These are phyloP conservation scores for Botryobasidium botryosum DNA, from an alignment of 768 basidiomycete genomes.

Conservation along the genomic window DNA sequence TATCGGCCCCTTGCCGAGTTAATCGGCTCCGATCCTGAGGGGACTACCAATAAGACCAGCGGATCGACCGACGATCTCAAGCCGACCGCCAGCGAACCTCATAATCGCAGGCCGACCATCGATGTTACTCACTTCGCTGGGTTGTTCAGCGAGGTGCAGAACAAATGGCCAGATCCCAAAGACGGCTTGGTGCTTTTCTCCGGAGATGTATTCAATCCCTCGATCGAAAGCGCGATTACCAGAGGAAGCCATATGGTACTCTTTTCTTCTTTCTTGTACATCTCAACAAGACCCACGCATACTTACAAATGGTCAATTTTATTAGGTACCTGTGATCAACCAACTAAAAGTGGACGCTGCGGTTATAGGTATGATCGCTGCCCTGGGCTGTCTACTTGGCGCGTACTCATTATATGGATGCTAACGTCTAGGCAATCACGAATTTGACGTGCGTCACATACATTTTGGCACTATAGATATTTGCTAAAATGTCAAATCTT, in stretches of 20 bases:
- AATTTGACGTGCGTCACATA: conserved; percentile 42
- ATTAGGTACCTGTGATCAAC: no score
- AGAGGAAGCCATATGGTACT: conserved; percentile 53
- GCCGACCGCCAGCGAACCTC: no score
- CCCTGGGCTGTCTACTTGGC: conserved; percentile 15
- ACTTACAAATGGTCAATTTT: neutral
- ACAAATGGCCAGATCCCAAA: conserved; percentile 32
- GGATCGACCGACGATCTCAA: no score
- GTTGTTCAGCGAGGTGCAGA: conserved; percentile 44
- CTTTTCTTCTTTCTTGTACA: no score
- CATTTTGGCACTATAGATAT: neutral
- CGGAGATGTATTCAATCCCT: conserved; percentile 79
- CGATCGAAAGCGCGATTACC: conserved; percentile 72
- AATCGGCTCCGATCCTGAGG: no score
- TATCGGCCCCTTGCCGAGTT: no score
- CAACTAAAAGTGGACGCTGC: conserved; percentile 63
- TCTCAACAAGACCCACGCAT: no score
- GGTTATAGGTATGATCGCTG: conserved; percentile 66
- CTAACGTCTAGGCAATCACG: conserved; percentile 56
- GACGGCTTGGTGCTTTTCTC: conserved; percentile 76
- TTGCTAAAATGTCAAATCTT: neutral
- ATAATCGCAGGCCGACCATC: conserved; percentile 44
- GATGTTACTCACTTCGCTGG: conserved; percentile 78
- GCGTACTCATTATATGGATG: neutral
- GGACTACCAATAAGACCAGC: no score